phyloP scores from a whole-genome alignment of 208 protist species.

The Leishmania tarentolae region DNA sequence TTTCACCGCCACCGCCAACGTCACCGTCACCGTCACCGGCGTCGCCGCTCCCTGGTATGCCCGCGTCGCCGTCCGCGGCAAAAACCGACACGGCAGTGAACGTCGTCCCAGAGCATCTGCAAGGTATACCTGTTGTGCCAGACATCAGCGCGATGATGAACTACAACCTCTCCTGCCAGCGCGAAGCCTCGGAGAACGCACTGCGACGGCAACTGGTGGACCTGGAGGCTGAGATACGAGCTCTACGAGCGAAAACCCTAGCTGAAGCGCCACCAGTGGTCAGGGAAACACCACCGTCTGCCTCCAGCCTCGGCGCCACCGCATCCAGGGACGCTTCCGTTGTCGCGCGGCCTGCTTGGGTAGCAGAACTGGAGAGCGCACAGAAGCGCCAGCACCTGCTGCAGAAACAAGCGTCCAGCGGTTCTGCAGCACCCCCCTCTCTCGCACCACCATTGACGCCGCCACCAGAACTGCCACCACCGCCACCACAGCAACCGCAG shows the following conservation, averaged over 20 bases:
- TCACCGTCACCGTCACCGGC: background rate
- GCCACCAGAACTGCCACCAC: background rate
- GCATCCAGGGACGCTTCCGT: background rate
- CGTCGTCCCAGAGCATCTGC: conserved; percentile 18
- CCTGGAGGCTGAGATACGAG: conserved; percentile 59
- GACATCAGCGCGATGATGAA: conserved; percentile 68
- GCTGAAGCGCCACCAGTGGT: background rate
- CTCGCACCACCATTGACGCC: conserved; percentile 8
- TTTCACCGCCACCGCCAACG: background rate
- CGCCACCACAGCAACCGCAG: background rate
- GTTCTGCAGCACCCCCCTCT: background rate
- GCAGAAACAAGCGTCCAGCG: conserved; percentile 5
- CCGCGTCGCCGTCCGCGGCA: conserved; percentile 4
- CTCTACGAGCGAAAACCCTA: conserved; percentile 30
- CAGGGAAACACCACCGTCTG: background rate
- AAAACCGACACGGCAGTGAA: conserved; percentile 5
- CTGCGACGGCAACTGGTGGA: conserved; percentile 67
- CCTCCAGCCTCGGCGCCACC: conserved; percentile 1
- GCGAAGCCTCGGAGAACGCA: conserved; percentile 61
- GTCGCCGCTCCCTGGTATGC: conserved; percentile 1
- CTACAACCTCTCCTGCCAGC: conserved; percentile 78
- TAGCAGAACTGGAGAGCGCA: conserved; percentile 29
- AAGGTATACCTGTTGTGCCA: conserved; percentile 71
- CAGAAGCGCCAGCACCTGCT: conserved; percentile 27
- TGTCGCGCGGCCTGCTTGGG: conserved; percentile 10